Evolutionary conservation across 208 protist genomes (phyloP), one percentile per base, ranked within the genome.

Genomic region (Crithidia thermophila): DNA sequence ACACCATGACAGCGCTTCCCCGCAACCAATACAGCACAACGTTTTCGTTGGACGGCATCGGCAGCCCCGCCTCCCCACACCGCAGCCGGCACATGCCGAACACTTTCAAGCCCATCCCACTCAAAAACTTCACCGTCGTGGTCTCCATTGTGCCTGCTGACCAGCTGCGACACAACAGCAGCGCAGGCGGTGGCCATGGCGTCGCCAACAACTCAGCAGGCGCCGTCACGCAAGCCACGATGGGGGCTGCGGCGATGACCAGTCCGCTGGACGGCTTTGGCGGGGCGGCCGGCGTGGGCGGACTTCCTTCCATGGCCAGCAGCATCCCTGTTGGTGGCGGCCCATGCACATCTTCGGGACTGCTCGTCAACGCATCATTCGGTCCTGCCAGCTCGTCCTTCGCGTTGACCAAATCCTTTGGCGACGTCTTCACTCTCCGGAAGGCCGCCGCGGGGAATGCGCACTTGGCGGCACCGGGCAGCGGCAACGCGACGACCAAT

Each of bases 121-220:
- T 75, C 13, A 50, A 40, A 10, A 9, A 52, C 31, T 69, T 87
- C 46, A 69, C 58, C 16, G 67, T 81, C 16, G 76, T 72, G 1
- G 81, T 83, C 20, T 82, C 77, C 21, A 30, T 55, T 27, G 77
- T 82, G 18, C 75, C 67, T 3, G 67, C 46, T 7, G 60, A 77
- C 37, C 65, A 77, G 63, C 71, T 79, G 51, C 49, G 39, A 25
- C 47, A n/a, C n/a, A 3, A 36, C 16, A 18, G 6, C 59, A 23
- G 39, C 36, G 33, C n/a, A n/a, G n/a, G n/a, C n/a, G n/a, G n/a
- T n/a, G n/a, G n/a, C n/a, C n/a, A n/a, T n/a, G n/a, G n/a, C n/a
- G n/a, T n/a, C n/a, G 10, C 6, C 27, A 39, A 45, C 23, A 42
- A 21, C 34, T 51, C 11, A 16, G 51, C 25, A 57, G 18, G 7